Base-by-base conservation (phyloP, 179 eudicot genomes). In the Beta lomatogona region DNA sequence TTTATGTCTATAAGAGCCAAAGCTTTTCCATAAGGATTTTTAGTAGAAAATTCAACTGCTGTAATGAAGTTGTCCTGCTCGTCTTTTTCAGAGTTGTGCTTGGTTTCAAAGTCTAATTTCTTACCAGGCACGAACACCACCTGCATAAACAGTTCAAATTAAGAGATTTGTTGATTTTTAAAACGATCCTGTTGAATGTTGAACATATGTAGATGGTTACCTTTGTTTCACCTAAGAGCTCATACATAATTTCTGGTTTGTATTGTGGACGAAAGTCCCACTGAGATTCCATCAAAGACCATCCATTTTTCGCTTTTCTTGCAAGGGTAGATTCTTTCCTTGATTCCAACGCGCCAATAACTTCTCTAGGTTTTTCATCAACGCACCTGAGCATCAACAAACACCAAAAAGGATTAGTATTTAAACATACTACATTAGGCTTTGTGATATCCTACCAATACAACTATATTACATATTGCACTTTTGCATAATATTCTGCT, bases 41-140 rank as follows among this genome's bases (percentile, higher is more conserved):
- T 45, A 73, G 77, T 45, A 73, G 77, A 73, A 58, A 73, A 73
- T 73, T 73, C 77, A 25, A 73, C 16, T 8, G 77, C 77, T 53
- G 46, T 73, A 63, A 28, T 53, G 46, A 53, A 73, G 63, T 15
- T 28, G 36, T 64, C 12, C 13, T 73, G 61, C 4, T 25, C 45
- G 19, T 54, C 77, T 73, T 50, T 55, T 28, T 13, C 2, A 18
- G 21, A 2, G 22, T 55, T 73, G 77, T 50, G 15, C 21, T 53
- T n/a, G 21, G 60, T 52, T 54, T 25, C 21, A 16, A 53, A 53
- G 1, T 73, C 63, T 73, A 44, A 28, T 54, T 54, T 54, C 76
- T 48, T 52, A 50, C 60, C 76, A 72, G 76, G 74, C 55, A 48
- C n/a, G 52, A 71, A 44, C 7, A 71, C 48, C 25, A 45, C 74